Base-by-base conservation (phyloP, 75 land plant genomes). In the Pinus albicaulis region DNA sequence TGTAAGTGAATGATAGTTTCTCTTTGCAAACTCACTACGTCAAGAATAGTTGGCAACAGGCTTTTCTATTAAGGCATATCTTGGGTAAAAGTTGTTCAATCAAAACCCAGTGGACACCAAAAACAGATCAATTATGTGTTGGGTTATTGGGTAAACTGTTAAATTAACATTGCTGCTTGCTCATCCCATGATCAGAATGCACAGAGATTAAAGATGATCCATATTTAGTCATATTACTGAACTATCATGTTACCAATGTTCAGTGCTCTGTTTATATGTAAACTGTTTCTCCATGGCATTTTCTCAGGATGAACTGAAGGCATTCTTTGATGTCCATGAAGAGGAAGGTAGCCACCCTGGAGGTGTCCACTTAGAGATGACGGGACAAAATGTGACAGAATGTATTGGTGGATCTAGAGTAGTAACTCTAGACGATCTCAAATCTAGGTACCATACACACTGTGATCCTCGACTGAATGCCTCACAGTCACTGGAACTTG, bases 321-420 rank as follows among this genome's bases (percentile, higher is more conserved):
- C 93, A n/a, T 91, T 91, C 86, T 91, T 91, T 74, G 93, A 91
- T 78, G 91, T 91, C 41, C 93, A 91, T 76, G 85, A 91, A 20
- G 84, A 89, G 73, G 91, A 91, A 75, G 93, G 91, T 3, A 89
- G 80, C 64, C 77, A 91, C 55, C 86, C 93, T 5, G 93, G 93
- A 69, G 93, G 91, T 25, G 79, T 91, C n/a, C 93, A 91, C 71
- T 73, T 90, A 76, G 92, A 90, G 80, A 90, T 90, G 92, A 90
- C 92, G 1, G 92, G 92, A 66, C 91, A 89, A 74, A 86, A 90
- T 59, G 92, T 90, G 31, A 90, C 91, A 13, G 92, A 90, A 72
- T 90, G 92, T 73, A 79, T 90, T 25, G 92, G 92, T 12, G 92
- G 92, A 72, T 83, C 88, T 10, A 78, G 75, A 23, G 69, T 80